Evolutionary conservation across 1,284 basidiomycete species (phyloP), one percentile per base, ranked within the genome.

Genomic region (Cystobasidium pallidum): DNA sequence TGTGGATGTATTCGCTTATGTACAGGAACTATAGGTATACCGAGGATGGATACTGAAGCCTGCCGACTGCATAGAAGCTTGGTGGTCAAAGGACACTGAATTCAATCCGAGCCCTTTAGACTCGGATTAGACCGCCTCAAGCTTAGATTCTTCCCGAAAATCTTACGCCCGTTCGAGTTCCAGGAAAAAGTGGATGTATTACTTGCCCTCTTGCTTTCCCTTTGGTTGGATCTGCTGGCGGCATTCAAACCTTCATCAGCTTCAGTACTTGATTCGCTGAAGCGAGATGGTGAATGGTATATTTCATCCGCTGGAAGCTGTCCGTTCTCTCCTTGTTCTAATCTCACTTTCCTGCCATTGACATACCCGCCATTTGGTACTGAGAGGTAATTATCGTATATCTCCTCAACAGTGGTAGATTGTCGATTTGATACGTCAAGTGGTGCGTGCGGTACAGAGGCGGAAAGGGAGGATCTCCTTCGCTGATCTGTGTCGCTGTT

Each of bases 251-350:
- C 30, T 15, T 34, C 62, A 19, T 64, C 32, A 19, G 49, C 62
- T 1, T 63, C 61, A 30, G 17, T 36, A 21, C 43, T 49, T 36
- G 43, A 49, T 34, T 64, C 62, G 30, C 62, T 64, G n/a, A 64
- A 64, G 17, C 62, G 43, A 49, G 62, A 64, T 19, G 45, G 36
- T 3, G 45, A 28, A 4, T 32, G 30, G 36, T 57, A 28, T 57
- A 57, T 2, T 55, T 28, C 52, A 57, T 34, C 21, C 30, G 1
- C 15, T 34, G 3, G 11, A 2, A 34, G 0, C 19, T 17, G 17
- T 57, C 54, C 32, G 19, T 34, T 36, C 54, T n/a, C 32, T 6
- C 36, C 30, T n/a, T 36, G 30, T 57, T 57, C 2, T 57, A 3
- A 8, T n/a, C n/a, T 19, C 11, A 3, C 43, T n/a, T 45, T 19